Base-by-base conservation (phyloP, 2,329 filamentous ascomycete species). In the Volutella citrinella region DNA sequence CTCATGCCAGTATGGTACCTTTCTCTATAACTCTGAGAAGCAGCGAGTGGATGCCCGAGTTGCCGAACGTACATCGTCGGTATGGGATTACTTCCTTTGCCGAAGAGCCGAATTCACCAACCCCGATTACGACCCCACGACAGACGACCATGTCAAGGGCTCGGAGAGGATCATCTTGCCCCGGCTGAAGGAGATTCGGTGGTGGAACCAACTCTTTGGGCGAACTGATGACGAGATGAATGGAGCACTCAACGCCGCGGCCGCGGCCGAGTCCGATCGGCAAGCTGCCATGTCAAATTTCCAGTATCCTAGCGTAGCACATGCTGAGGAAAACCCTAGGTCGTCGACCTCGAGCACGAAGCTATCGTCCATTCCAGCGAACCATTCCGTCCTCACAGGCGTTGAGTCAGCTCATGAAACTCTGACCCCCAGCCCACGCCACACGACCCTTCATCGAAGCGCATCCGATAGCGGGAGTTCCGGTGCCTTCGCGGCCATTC, bases 1-100 rank as follows among this genome's bases (percentile, higher is more conserved):
- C 57, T 91, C 91, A 1, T 95, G 90, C 48, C 93, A 98, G 58
- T 98, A 96, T 45, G 93, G 93, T 27, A 96, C 91, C 0, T 98
- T 98, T 58, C 72, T 98, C 6, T 95, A 87, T 63, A 96, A 98
- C 64, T 94, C 80, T 36, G 93, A 98, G 60, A 93, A 89, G 54
- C 86, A 95, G 52, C 82, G 93, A 5, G 68, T 78, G 12, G 84
- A 93, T 26, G 75, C 78, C 15, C 73, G 70, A 18, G 80, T 86
- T 2, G 68, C 71, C 23, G 81, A 89, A 50, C 74, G 78, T 34
- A 95, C 89, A 5, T 75, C 84, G 5, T 95, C 87, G 15, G 93
- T 96, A 2, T 98, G 93, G 93, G 85, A 93, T 48, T 96, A 97
- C 58, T 97, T 98, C 61, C 68, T 97, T 7, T 80, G 84, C 26